phyloP scores from a whole-genome alignment of 75 land plant species.

The Cryptomeria japonica region DNA sequence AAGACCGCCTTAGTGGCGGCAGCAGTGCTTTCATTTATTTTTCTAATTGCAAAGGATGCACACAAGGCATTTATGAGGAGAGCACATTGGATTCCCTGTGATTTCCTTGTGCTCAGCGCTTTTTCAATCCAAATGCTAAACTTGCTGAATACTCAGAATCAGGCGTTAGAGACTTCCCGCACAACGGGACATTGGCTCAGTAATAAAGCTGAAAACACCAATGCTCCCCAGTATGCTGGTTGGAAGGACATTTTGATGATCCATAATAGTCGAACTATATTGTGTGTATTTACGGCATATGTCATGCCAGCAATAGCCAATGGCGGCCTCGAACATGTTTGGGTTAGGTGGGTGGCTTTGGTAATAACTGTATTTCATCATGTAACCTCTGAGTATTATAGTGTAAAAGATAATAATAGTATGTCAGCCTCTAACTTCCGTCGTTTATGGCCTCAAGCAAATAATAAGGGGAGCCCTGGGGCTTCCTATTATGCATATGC shows the following conservation, averaged over 20 bases:
- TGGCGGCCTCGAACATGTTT: background rate
- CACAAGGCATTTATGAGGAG: too few species aligned
- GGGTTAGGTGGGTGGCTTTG: background rate
- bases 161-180: too few species aligned
- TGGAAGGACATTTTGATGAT: background rate
- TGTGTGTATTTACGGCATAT: background rate
- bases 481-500: too few species aligned
- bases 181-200: too few species aligned
- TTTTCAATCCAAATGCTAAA: background rate
- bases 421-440: too few species aligned
- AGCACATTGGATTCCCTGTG: too few species aligned
- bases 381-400: background rate
- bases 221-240: too few species aligned
- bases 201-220: background rate
- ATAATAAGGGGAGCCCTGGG: background rate
- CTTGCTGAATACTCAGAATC: background rate
- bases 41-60: background rate
- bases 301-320: background rate
- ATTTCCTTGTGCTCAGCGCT: too few species aligned
- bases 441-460: background rate
- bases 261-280: too few species aligned
- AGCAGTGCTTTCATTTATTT: too few species aligned
- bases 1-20: too few species aligned
- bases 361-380: background rate
- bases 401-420: background rate